These are phyloP conservation scores for Collybia mongolica DNA, from an alignment of 768 basidiomycete genomes.

Conservation along the genomic window DNA sequence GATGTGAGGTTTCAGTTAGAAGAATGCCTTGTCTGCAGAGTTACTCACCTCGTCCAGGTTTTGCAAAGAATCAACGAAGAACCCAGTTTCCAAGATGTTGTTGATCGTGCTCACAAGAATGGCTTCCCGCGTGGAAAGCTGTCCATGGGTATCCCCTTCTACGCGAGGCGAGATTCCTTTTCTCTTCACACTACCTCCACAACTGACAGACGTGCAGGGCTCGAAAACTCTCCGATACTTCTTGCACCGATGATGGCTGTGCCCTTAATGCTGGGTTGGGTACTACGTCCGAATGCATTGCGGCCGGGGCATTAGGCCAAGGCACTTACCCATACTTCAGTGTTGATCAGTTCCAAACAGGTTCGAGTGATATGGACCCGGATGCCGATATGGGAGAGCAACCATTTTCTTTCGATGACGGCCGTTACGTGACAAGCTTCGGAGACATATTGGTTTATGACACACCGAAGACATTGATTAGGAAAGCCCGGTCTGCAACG, in stretches of 20 bases:
- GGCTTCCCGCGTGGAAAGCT: constrained; percentile 3
- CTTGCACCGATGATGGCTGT: too few relatives aligned
- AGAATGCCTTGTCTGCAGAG: background rate
- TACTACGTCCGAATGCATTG: background rate
- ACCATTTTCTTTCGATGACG: background rate
- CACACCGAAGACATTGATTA: background rate
- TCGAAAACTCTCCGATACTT: too few relatives aligned
- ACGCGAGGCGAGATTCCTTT: background rate
- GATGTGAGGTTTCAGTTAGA: background rate
- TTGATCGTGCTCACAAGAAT: constrained; percentile 3
- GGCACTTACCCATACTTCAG: constrained; percentile 9
- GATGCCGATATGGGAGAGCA: background rate
- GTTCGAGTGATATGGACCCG: constrained; percentile 2
- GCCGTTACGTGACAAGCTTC: background rate
- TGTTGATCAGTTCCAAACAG: too few relatives aligned
- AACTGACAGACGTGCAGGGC: too few relatives aligned
- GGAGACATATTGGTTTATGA: constrained; percentile 1
- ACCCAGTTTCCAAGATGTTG: background rate
- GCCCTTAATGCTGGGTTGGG: too few relatives aligned
- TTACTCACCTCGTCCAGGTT: too few relatives aligned
- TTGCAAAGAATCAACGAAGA: too few relatives aligned
- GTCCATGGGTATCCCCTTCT: constrained; percentile 8
- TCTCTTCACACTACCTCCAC: background rate
- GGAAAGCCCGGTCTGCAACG: background rate
- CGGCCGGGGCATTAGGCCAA: constrained; percentile 3